These are phyloP conservation scores for Stentor coeruleus DNA, from an alignment of 73 alveolate species.

Conservation along the genomic window DNA sequence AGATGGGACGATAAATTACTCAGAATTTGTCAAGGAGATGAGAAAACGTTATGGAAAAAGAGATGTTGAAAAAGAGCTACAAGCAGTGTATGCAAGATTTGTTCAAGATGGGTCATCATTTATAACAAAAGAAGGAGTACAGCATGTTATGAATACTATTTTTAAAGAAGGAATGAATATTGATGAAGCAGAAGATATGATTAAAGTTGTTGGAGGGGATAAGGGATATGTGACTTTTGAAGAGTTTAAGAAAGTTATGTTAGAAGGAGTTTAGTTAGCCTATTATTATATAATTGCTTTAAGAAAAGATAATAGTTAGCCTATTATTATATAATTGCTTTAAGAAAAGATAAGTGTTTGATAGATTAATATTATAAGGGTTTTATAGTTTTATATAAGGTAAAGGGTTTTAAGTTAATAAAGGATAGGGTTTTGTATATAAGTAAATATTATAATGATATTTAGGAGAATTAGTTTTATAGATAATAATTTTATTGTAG, in stretches of 20 bases:
- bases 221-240: slow-evolving; percentile 17
- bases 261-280: slow-evolving; percentile 13
- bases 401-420: too few relatives aligned
- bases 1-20: not conserved
- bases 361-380: too few relatives aligned
- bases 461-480: too few relatives aligned
- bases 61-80: slow-evolving; percentile 6
- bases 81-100: not conserved
- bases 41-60: not conserved
- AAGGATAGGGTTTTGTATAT: too few relatives aligned
- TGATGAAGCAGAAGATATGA: slow-evolving; percentile 20
- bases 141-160: not conserved
- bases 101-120: not conserved
- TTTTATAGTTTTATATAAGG: too few relatives aligned
- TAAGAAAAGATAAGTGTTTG: too few relatives aligned
- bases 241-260: slow-evolving; percentile 15
- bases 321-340: too few relatives aligned
- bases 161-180: slow-evolving; percentile 7
- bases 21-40: not conserved
- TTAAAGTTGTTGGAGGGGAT: slow-evolving; percentile 3
- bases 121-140: slow-evolving; percentile 8
- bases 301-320: too few relatives aligned
- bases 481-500: too few relatives aligned
- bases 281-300: too few relatives aligned
- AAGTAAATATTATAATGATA: too few relatives aligned